These are phyloP conservation scores for Oidium heveae DNA, from an alignment of 2,329 filamentous ascomycete genomes.

Conservation along the genomic window DNA sequence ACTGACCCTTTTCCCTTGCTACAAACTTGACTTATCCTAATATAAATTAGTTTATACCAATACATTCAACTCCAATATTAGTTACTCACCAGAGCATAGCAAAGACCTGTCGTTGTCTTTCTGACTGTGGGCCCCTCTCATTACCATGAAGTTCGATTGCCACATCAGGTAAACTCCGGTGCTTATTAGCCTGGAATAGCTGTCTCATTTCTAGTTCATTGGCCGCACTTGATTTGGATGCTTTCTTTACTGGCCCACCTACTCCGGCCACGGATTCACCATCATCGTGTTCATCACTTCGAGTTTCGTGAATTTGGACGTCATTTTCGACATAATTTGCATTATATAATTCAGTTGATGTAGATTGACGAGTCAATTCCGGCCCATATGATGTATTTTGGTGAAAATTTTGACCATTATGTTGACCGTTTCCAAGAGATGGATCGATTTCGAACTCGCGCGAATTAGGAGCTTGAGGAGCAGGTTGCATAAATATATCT, in stretches of 20 bases:
- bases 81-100: conserved; percentile 59
- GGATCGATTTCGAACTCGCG: conserved; percentile 25
- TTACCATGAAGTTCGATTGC: conserved; percentile 54
- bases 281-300: conserved; percentile 29
- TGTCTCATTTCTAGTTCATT: conserved; percentile 63
- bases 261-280: conserved; percentile 24
- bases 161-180: conserved; percentile 43
- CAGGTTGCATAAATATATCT: conserved; percentile 32
- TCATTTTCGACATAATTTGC: conserved; percentile 31
- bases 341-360: conserved; percentile 28
- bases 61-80: neutral
- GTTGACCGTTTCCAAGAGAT: conserved; percentile 22
- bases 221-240: conserved; percentile 45
- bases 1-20: conserved; percentile 61
- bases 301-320: conserved; percentile 31
- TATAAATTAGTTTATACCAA: conserved; percentile 2
- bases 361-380: conserved; percentile 21
- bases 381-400: conserved; percentile 17
- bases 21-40: conserved; percentile 50
- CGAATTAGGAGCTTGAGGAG: conserved; percentile 27
- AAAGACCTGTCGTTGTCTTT: conserved; percentile 65
- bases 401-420: conserved; percentile 18
- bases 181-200: conserved; percentile 42
- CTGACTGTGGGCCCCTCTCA: conserved; percentile 56
- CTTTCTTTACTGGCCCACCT: conserved; percentile 24